Percentiles rank a stretch among this genome's conserved stretches.
These are phyloP conservation scores for Auriculariales sp. DNA, from an alignment of 768 basidiomycete genomes.

Conservation along the genomic window DNA sequence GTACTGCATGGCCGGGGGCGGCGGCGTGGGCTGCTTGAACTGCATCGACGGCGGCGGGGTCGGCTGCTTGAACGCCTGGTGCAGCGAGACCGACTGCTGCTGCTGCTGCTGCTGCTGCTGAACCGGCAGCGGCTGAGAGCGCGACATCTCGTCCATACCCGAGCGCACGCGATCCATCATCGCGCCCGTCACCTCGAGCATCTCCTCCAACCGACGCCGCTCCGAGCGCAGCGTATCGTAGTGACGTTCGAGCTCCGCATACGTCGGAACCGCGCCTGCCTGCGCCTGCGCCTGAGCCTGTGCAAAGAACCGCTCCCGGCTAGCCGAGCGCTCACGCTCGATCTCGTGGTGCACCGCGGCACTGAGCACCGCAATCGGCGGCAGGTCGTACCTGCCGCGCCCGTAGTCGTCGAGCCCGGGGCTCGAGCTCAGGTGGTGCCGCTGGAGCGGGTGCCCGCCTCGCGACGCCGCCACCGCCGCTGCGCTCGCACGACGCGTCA, in stretches of 20 bases:
- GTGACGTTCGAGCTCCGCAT: constrained; percentile 56
- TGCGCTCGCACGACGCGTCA: neutral
- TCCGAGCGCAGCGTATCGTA: constrained; percentile 50
- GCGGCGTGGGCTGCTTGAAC: too few species aligned
- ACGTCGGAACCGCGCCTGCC: constrained; percentile 23
- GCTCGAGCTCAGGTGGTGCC: neutral
- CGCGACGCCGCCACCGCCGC: neutral
- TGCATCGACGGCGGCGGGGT: too few species aligned
- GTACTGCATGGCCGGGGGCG: too few species aligned
- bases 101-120: neutral
- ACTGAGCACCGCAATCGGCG: constrained; percentile 24
- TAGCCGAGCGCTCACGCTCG: neutral
- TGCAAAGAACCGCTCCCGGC: neutral
- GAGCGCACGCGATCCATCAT: constrained; percentile 59
- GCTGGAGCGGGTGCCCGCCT: neutral
- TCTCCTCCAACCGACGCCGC: constrained; percentile 50
- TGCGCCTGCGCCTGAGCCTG: neutral
- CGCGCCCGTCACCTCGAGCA: constrained; percentile 61
- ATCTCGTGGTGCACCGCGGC: neutral
- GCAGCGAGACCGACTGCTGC: neutral
- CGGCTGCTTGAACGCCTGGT: too few species aligned
- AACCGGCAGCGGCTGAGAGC: neutral
- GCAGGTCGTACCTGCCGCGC: constrained; percentile 43
- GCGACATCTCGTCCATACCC: constrained; percentile 57
- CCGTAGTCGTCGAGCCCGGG: constrained; percentile 10